phyloP scores from a whole-genome alignment of 345 rosid genomes.

The Balakata baccata region DNA sequence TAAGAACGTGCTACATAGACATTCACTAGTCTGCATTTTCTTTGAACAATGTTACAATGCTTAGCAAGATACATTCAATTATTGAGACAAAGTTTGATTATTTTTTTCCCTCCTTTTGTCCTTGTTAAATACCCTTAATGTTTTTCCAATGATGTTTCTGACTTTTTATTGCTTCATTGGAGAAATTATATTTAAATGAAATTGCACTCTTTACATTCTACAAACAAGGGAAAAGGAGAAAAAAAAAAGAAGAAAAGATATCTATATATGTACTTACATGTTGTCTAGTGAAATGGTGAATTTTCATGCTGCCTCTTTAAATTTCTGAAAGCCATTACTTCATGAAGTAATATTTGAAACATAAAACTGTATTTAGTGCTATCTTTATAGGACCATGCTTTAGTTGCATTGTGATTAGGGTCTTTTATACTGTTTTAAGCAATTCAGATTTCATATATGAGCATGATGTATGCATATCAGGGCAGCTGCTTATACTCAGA shows the following conservation, averaged over 20 bases:
- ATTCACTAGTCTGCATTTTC: background rate
- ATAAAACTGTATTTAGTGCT: background rate
- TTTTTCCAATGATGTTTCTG: too few species aligned
- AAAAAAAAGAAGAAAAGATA: too few species aligned
- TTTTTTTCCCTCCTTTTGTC: too few species aligned
- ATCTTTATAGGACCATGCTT: background rate
- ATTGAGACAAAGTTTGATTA: too few species aligned
- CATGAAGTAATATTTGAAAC: background rate
- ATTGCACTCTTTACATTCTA: too few species aligned
- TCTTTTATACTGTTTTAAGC: constrained; percentile 13
- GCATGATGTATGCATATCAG: constrained; percentile 33
- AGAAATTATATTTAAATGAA: too few species aligned
- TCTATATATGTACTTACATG: too few species aligned
- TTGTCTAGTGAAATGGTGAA: background rate
- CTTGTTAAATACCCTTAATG: too few species aligned
- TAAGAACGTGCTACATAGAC: background rate
- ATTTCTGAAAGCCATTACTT: background rate
- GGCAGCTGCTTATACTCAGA: constrained; percentile 88
- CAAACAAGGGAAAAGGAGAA: too few species aligned
- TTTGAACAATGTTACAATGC: too few species aligned
- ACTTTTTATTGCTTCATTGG: too few species aligned
- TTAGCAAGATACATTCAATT: too few species aligned
- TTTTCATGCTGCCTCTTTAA: background rate
- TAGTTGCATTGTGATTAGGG: background rate
- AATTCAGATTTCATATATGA: constrained; percentile 10